Evolutionary conservation across 108 stramenopile genomes (phyloP).

Genomic region (Epithemia pelagica): DNA sequence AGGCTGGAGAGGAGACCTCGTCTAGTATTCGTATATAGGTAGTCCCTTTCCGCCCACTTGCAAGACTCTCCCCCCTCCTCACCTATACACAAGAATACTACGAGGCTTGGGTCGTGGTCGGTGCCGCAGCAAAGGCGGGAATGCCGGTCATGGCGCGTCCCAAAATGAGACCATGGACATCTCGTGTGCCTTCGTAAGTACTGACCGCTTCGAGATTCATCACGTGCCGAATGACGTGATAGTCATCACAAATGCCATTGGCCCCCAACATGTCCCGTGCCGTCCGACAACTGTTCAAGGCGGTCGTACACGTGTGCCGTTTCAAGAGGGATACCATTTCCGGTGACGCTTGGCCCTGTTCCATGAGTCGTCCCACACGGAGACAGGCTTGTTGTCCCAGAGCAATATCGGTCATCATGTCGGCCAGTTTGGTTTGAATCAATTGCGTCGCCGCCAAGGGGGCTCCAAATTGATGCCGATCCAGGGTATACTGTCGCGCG

Average conservation of each 20-base stretch:
- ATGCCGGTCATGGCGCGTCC: constrained; percentile 92
- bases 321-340: constrained; percentile 93
- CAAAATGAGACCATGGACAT: constrained; percentile 93
- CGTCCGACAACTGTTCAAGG: constrained; percentile 78
- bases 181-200: constrained; percentile 98
- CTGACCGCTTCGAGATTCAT: constrained; percentile 96
- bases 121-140: constrained; percentile 80
- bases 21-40: too few relatives aligned
- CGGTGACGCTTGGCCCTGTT: constrained; percentile 57
- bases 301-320: constrained; percentile 90
- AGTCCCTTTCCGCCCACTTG: too few relatives aligned
- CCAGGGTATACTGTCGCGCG: constrained; percentile 83
- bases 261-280: constrained; percentile 94
- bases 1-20: too few relatives aligned
- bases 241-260: constrained; percentile 96
- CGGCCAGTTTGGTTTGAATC: constrained; percentile 91
- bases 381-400: constrained; percentile 61
- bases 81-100: too few relatives aligned
- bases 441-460: constrained; percentile 93
- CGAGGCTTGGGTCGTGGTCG: too few relatives aligned
- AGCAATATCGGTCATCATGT: constrained; percentile 87
- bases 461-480: constrained; percentile 86
- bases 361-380: constrained; percentile 87
- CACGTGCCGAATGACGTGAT: constrained; percentile 92
- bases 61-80: too few relatives aligned